Percentiles rank a stretch among this genome's conserved stretches.
Evolutionary conservation across 2,329 filamentous ascomycete genomes (phyloP).

Genomic region (Phaeomoniella chlamydospora): DNA sequence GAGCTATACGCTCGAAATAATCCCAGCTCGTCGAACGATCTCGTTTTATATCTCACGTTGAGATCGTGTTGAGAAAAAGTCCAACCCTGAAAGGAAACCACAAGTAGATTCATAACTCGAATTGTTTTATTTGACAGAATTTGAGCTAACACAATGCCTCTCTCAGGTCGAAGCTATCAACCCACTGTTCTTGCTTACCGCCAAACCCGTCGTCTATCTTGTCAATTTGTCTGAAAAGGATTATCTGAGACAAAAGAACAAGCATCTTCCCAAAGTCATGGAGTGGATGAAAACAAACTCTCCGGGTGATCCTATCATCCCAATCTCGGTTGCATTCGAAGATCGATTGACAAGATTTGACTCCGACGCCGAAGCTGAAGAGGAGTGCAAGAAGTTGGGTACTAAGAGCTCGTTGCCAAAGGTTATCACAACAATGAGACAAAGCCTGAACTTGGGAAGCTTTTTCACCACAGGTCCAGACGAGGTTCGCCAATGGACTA

Average conservation of each 20-base stretch:
- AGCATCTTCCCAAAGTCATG: slow-evolving; percentile 84
- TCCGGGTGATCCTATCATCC: slow-evolving; percentile 76
- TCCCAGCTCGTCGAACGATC: slow-evolving; percentile 99
- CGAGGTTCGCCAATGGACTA: slow-evolving; percentile 97
- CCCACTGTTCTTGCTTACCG: slow-evolving; percentile 83
- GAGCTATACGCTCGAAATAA: slow-evolving; percentile 89
- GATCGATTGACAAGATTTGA: slow-evolving; percentile 74
- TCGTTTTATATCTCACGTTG: slow-evolving; percentile 55
- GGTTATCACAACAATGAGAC: slow-evolving; percentile 84
- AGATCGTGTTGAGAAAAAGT: slow-evolving; percentile 79
- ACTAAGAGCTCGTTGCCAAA: slow-evolving; percentile 85
- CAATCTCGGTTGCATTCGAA: slow-evolving; percentile 84
- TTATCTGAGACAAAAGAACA: slow-evolving; percentile 98
- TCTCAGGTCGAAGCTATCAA: slow-evolving; percentile 90
- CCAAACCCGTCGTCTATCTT: slow-evolving; percentile 93
- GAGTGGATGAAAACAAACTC: slow-evolving; percentile 93
- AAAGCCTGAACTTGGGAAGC: slow-evolving; percentile 73
- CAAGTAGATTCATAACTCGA: too few species aligned
- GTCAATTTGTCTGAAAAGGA: slow-evolving; percentile 96
- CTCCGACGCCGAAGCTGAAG: slow-evolving; percentile 59
- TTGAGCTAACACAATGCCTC: slow-evolving; percentile 7
- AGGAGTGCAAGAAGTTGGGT: slow-evolving; percentile 79
- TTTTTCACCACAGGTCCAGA: slow-evolving; percentile 97
- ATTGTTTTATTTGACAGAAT: too few species aligned
- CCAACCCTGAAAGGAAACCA: slow-evolving; percentile 50